Conservation (phyloP, 441 rosid species). For the Flueggea neowawraea region DNA sequence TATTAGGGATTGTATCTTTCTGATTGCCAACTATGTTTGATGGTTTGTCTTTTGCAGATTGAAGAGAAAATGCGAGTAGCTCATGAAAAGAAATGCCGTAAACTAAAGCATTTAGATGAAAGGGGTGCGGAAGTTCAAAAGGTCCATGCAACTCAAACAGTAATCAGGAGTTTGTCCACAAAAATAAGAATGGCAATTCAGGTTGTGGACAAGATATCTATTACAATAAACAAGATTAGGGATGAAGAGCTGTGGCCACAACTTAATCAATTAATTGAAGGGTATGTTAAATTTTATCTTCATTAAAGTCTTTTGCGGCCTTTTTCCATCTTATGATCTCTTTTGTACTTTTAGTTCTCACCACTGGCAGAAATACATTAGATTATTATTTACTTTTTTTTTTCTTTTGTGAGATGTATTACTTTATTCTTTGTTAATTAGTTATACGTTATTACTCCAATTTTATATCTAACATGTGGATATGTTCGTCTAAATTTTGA, state of each 20-base stretch:
- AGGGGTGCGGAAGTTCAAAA: conserved; percentile 81
- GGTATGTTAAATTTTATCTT: conserved; percentile 40
- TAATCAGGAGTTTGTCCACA: conserved; percentile 63
- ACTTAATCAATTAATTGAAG: conserved; percentile 74
- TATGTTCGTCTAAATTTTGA: no score
- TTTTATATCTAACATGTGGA: no score
- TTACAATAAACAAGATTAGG: conserved; percentile 83
- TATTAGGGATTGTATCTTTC: not conserved
- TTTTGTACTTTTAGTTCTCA: conserved; percentile 1
- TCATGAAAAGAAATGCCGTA: conserved; percentile 69
- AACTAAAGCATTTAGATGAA: conserved; percentile 71
- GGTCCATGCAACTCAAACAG: conserved; percentile 47
- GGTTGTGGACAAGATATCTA: conserved; percentile 79
- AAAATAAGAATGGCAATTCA: conserved; percentile 90
- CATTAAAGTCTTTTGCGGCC: not conserved
- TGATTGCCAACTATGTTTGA: not conserved
- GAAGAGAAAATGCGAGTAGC: conserved; percentile 86
- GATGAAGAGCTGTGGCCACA: conserved; percentile 99
- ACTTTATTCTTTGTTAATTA: no score
- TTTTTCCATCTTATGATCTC: conserved; percentile 5
- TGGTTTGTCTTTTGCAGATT: conserved; percentile 37
- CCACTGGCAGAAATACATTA: not conserved
- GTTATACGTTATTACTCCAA: no score
- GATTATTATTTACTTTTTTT: not conserved
- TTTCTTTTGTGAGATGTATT: no score